These are phyloP conservation scores for Phaeosphaeria sp. DNA, from an alignment of 2,329 filamentous ascomycete genomes.

Conservation along the genomic window DNA sequence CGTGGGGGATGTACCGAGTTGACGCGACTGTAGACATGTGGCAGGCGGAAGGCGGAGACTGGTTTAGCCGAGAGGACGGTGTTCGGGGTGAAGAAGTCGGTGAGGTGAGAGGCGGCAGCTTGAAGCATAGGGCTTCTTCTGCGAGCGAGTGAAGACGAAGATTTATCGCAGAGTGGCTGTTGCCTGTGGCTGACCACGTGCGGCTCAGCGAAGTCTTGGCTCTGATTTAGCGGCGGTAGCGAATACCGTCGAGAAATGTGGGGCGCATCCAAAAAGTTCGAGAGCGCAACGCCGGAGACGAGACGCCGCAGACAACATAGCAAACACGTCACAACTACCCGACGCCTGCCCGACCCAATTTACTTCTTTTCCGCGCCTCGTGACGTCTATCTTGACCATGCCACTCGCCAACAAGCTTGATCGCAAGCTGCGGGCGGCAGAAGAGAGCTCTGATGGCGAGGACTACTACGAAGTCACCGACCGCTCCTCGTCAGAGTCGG, in stretches of 20 bases:
- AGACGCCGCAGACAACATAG: not conserved
- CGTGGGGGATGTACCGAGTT: slow-evolving; percentile 36
- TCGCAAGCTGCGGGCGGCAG: slow-evolving; percentile 44
- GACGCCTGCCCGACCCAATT: too few relatives aligned
- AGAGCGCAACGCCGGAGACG: not conserved
- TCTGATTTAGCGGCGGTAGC: slow-evolving; percentile 15
- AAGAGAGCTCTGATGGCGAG: slow-evolving; percentile 47
- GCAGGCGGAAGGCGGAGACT: slow-evolving; percentile 22
- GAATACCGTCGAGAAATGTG: slow-evolving; percentile 9
- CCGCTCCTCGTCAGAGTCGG: slow-evolving; percentile 47
- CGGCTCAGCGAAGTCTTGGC: slow-evolving; percentile 2
- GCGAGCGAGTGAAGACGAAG: not conserved
- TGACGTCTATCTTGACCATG: slow-evolving; percentile 21
- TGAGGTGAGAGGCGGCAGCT: slow-evolving; percentile 14
- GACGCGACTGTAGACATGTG: slow-evolving; percentile 32
- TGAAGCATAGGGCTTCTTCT: slow-evolving; percentile 13
- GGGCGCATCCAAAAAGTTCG: slow-evolving; percentile 23
- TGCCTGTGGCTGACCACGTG: slow-evolving; percentile 10
- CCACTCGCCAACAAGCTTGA: slow-evolving; percentile 45
- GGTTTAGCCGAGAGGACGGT: slow-evolving; percentile 13
- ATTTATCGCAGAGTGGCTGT: slow-evolving; percentile 3
- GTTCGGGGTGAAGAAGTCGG: slow-evolving; percentile 10
- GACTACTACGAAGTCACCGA: slow-evolving; percentile 51
- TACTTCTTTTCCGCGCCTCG: too few relatives aligned
- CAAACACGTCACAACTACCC: too few relatives aligned